Conservation (phyloP, 805 yeast genomes). For the Yarrowia phangngaensis region DNA sequence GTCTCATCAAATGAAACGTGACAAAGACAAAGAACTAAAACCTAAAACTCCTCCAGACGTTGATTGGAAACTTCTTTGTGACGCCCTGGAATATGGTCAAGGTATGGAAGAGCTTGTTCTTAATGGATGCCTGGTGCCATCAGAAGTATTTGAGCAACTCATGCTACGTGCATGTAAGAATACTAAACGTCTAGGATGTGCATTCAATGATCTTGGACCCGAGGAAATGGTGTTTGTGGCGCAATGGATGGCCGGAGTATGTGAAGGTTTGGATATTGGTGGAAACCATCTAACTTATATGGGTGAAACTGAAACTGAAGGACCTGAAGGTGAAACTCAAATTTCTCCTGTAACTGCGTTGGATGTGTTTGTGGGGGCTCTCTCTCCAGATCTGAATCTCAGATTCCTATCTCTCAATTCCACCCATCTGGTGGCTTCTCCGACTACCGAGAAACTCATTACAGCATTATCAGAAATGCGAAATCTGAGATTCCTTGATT, state of each 20-base stretch:
- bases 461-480: conserved; percentile 48
- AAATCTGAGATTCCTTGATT: conserved; percentile 66
- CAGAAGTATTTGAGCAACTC: conserved; percentile 51
- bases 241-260: conserved; percentile 51
- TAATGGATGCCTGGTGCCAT: conserved; percentile 64
- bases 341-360: conserved; percentile 29
- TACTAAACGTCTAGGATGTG: conserved; percentile 69
- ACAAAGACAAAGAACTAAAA: conserved; percentile 16
- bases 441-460: conserved; percentile 39
- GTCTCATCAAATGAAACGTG: conserved; percentile 51
- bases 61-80: conserved; percentile 78
- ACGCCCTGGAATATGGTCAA: conserved; percentile 62
- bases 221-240: conserved; percentile 57
- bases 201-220: conserved; percentile 60
- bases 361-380: conserved; percentile 29
- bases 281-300: conserved; percentile 55
- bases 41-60: conserved; percentile 32
- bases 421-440: conserved; percentile 51
- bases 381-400: conserved; percentile 37
- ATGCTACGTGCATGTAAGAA: conserved; percentile 54
- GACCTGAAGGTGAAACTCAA: background rate
- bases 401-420: conserved; percentile 60
- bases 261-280: conserved; percentile 76
- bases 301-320: background rate
- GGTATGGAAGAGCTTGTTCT: conserved; percentile 76